Evolutionary conservation across 2,329 filamentous ascomycete genomes (phyloP).

Genomic region (Cladosporium velox): DNA sequence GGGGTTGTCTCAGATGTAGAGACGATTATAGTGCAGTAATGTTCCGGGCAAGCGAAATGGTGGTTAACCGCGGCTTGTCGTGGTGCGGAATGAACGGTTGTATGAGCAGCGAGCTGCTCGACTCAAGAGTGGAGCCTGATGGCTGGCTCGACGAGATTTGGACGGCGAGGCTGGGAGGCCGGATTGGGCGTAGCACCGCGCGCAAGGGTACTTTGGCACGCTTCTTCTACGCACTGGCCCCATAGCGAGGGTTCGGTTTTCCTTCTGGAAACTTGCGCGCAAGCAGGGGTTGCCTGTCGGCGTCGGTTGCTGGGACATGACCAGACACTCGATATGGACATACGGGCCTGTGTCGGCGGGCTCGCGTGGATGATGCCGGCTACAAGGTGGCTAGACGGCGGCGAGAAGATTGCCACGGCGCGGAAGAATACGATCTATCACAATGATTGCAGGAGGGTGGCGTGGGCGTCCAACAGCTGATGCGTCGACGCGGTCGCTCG

Average conservation of each 20-base stretch:
- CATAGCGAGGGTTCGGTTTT: conserved; percentile 10
- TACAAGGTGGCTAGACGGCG: background rate
- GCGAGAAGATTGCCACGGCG: background rate
- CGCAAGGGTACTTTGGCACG: conserved; percentile 1
- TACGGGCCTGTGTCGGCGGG: conserved; percentile 17
- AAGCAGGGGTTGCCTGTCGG: conserved; percentile 16
- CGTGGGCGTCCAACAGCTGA: background rate
- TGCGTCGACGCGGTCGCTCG: background rate
- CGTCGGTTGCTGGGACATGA: conserved; percentile 5
- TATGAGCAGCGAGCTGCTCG: background rate
- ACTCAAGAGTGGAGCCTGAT: background rate
- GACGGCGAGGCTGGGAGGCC: conserved; percentile 5
- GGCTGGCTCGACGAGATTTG: background rate
- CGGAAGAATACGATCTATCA: background rate
- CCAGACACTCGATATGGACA: background rate
- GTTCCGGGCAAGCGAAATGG: background rate
- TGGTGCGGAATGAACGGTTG: background rate
- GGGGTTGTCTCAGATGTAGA: background rate
- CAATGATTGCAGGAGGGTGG: background rate
- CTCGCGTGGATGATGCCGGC: conserved; percentile 19
- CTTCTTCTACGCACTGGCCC: background rate
- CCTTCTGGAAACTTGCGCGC: conserved; percentile 15
- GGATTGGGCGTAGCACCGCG: background rate
- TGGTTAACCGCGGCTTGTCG: background rate
- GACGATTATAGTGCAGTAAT: background rate